These are phyloP conservation scores for Dryas octopetala DNA, from an alignment of 306 rosid species.

Conservation along the genomic window DNA sequence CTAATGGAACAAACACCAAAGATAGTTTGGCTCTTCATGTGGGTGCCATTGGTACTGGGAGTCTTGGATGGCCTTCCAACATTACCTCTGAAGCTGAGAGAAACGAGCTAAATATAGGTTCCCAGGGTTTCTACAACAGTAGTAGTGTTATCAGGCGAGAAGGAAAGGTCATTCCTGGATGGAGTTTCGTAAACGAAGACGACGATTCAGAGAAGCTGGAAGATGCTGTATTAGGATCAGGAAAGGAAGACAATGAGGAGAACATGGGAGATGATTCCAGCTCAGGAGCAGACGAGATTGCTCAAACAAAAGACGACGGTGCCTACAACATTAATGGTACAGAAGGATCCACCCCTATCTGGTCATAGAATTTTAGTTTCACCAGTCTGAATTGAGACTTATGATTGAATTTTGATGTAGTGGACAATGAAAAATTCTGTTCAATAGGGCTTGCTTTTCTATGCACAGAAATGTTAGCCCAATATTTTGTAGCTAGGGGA, in stretches of 20 bases:
- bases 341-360: constrained; percentile 23
- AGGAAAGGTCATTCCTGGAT: constrained; percentile 34
- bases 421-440: constrained; percentile 18
- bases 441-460: constrained; percentile 24
- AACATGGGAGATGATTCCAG: constrained; percentile 32
- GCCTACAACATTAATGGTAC: constrained; percentile 14
- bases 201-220: constrained; percentile 39
- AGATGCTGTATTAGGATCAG: constrained; percentile 35
- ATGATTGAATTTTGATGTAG: background rate
- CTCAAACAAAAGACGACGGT: constrained; percentile 13
- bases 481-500: constrained; percentile 32
- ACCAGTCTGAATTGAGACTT: constrained; percentile 5
- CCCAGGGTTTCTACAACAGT: constrained; percentile 22
- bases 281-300: constrained; percentile 39
- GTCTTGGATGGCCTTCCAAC: constrained; percentile 26
- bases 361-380: constrained; percentile 12
- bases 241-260: constrained; percentile 40
- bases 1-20: constrained; percentile 9
- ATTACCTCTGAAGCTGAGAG: constrained; percentile 21
- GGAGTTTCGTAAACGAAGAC: constrained; percentile 36
- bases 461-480: constrained; percentile 21
- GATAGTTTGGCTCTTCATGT: constrained; percentile 15
- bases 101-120: constrained; percentile 15
- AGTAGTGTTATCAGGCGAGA: constrained; percentile 29
- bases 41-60: background rate